Evolutionary conservation across 2,329 filamentous ascomycete genomes (phyloP).

Genomic region (Fusarium secorum): DNA sequence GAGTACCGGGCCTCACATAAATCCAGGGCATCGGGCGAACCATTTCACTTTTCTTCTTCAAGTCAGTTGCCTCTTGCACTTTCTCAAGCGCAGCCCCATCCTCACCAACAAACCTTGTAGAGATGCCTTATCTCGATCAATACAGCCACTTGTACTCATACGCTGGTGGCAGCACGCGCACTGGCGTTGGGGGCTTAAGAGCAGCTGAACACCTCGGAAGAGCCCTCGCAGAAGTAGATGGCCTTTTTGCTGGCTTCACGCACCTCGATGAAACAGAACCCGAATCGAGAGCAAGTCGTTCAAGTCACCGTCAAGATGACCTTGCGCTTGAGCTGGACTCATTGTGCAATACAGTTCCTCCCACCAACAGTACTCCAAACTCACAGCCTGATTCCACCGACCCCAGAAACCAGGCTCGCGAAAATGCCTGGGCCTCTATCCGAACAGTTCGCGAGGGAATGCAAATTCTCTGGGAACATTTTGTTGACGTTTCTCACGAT

Average conservation of each 20-base stretch:
- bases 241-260: conserved; percentile 18
- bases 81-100: not conserved
- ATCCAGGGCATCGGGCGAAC: not conserved
- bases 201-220: not conserved
- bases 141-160: not conserved
- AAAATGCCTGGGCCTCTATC: conserved; percentile 8
- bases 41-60: not conserved
- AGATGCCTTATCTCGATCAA: not conserved
- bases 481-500: not conserved
- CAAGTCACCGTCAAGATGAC: accelerated
- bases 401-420: not conserved
- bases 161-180: not conserved
- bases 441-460: conserved; percentile 4
- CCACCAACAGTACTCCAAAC: accelerated
- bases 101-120: accelerated
- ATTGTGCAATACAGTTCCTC: not conserved
- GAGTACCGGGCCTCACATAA: not conserved
- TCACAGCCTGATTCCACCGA: not conserved
- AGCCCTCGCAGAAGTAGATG: conserved; percentile 21
- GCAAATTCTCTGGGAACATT: conserved; percentile 9
- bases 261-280: conserved; percentile 11
- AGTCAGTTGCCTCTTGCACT: not conserved
- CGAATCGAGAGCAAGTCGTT: accelerated
- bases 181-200: not conserved
- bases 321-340: not conserved